Conservation (phyloP, 495 filamentous ascomycete genomes). For the Aspergillus hancockii region DNA sequence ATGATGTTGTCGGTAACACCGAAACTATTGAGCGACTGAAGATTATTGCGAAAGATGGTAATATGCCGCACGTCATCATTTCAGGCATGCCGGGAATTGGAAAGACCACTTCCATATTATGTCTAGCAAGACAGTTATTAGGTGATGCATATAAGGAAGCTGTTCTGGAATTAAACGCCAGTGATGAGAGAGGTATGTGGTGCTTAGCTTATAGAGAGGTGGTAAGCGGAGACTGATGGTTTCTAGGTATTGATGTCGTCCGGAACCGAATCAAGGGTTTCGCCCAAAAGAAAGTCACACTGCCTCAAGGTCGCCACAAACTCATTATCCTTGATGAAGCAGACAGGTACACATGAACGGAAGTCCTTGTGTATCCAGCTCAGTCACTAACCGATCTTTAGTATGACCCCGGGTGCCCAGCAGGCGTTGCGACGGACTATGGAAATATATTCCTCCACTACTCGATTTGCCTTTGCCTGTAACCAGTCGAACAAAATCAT, state of each 20-base stretch:
- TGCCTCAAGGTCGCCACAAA: slow-evolving; percentile 90
- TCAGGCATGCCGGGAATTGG: slow-evolving; percentile 99
- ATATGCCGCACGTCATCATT: slow-evolving; percentile 99
- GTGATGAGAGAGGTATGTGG: slow-evolving; percentile 79
- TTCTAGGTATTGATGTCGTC: slow-evolving; percentile 88
- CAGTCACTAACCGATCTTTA: slow-evolving; percentile 10
- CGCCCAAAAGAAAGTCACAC: slow-evolving; percentile 97
- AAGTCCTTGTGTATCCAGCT: not conserved
- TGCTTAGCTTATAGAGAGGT: not conserved
- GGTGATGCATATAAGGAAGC: slow-evolving; percentile 97
- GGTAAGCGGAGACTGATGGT: not conserved
- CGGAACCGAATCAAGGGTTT: slow-evolving; percentile 99
- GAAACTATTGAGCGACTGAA: slow-evolving; percentile 97
- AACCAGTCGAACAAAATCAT: slow-evolving; percentile 99
- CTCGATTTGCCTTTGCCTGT: slow-evolving; percentile 96
- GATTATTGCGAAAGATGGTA: slow-evolving; percentile 98
- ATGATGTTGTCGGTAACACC: slow-evolving; percentile 96
- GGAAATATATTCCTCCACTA: slow-evolving; percentile 98
- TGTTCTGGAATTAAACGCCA: slow-evolving; percentile 93
- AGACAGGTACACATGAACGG: slow-evolving; percentile 56
- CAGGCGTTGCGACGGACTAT: slow-evolving; percentile 95
- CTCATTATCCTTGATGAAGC: slow-evolving; percentile 97
- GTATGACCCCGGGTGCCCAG: slow-evolving; percentile 94
- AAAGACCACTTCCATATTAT: slow-evolving; percentile 96
- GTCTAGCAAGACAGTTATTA: slow-evolving; percentile 87